These are phyloP conservation scores for Biscogniauxia sp. DNA, from an alignment of 2,329 filamentous ascomycete species.

Conservation along the genomic window DNA sequence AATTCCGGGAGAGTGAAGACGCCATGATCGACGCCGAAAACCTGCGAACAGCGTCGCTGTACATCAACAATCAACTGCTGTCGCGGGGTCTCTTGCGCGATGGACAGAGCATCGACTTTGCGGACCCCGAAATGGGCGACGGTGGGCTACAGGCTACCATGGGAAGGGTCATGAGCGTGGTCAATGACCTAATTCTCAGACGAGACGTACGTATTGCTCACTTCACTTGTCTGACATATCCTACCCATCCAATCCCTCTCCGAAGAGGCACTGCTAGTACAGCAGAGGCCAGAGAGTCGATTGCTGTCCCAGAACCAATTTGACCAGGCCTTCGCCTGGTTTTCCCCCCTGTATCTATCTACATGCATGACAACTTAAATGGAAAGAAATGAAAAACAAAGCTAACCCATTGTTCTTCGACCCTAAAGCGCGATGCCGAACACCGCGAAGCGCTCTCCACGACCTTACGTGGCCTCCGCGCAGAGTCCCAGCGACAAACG, in stretches of 20 bases:
- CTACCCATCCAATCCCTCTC: neutral
- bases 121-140: slow-evolving; percentile 63
- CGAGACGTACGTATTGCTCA: slow-evolving; percentile 68
- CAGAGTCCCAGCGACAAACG: slow-evolving; percentile 71
- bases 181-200: slow-evolving; percentile 89
- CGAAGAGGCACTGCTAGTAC: too few relatives aligned
- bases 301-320: neutral
- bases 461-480: slow-evolving; percentile 72
- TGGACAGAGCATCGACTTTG: slow-evolving; percentile 79
- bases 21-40: slow-evolving; percentile 55
- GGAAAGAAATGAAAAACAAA: neutral
- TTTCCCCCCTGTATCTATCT: neutral
- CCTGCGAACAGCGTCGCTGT: slow-evolving; percentile 64
- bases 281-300: too few relatives aligned
- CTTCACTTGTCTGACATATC: neutral
- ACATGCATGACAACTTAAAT: neutral
- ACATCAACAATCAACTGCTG: slow-evolving; percentile 71
- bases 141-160: slow-evolving; percentile 65
- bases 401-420: slow-evolving; percentile 11
- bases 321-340: neutral
- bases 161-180: slow-evolving; percentile 83
- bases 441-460: slow-evolving; percentile 80
- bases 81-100: slow-evolving; percentile 64
- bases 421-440: slow-evolving; percentile 74
- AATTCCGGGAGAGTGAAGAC: neutral